Base-by-base conservation (phyloP, 495 filamentous ascomycete genomes). In the Terfezia boudieri region DNA sequence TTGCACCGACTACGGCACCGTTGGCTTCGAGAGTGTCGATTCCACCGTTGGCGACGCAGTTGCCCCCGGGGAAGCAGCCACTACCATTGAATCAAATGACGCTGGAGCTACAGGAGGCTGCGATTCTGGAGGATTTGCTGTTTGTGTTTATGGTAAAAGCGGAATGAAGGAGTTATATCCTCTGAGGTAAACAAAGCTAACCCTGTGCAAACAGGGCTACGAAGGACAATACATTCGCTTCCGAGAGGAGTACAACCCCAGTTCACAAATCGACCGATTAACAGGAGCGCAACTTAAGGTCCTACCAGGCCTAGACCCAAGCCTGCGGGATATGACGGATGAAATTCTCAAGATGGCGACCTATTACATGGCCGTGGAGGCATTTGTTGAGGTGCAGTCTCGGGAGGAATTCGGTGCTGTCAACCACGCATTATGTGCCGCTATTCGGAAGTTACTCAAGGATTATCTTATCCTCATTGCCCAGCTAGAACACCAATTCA, bases 221-320 rank as follows among this genome's bases (percentile, higher is more conserved):
- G 90, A 98, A 68, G 90, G 90, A 32, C 86, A 93, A 66, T 95
- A 95, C 66, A 83, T 96, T 59, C 85, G 87, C 56, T 96, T 86
- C 60, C 73, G 73, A 38, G 78, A 78, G 54, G 74, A 77, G 2
- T 95, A 94, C 67, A 81, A 94, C 56, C 86, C 90, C 0, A 67
- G 74, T 7, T 74, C 78, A 11, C 90, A 98, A 66, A 87, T 86
- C 57, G 85, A 90, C 65, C 79, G 87, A 16, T 70, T 96, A 52
- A 72, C 77, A 1, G 90, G 92, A 0, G 89, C 90, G 4, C 66
- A 68, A 9, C 96, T 83, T 69, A 79, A 78, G 56, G 80, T 96
- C 49, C 70, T 83, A 0, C 75, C 82, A 12, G 89, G 90, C 11
- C 71, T 96, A 43, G 90, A 96, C 60, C 88, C 90, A 2, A 94